Evolutionary conservation across 805 yeast species (phyloP).

Genomic region (Saccharomycopsis guyanensis): DNA sequence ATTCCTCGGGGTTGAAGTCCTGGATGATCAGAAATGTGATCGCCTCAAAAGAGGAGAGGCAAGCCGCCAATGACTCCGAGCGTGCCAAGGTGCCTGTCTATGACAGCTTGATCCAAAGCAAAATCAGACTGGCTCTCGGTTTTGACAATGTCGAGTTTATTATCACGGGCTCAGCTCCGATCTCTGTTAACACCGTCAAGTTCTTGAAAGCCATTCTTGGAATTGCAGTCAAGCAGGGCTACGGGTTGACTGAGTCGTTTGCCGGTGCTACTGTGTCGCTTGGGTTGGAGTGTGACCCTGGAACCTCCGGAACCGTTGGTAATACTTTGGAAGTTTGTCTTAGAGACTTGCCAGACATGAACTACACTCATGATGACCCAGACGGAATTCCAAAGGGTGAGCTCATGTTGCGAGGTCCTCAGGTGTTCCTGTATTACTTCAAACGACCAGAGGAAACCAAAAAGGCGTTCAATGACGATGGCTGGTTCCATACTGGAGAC

Average conservation of each 20-base stretch:
- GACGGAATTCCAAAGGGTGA: conserved; percentile 36
- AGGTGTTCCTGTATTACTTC: conserved; percentile 44
- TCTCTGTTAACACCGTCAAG: conserved; percentile 44
- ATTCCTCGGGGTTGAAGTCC: conserved; percentile 20
- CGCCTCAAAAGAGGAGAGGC: conserved; percentile 14
- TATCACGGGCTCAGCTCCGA: conserved; percentile 52
- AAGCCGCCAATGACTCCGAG: conserved; percentile 17
- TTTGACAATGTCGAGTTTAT: conserved; percentile 30
- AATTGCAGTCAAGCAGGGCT: conserved; percentile 41
- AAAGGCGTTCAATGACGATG: conserved; percentile 38
- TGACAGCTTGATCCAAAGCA: conserved; percentile 30
- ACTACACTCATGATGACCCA: conserved; percentile 26
- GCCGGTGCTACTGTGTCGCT: conserved; percentile 36
- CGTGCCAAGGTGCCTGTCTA: conserved; percentile 18
- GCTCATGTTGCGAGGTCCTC: conserved; percentile 45
- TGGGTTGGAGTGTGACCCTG: conserved; percentile 31
- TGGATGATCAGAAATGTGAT: conserved; percentile 8
- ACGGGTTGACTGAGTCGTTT: conserved; percentile 48
- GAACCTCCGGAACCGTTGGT: conserved; percentile 36
- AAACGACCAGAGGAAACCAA: conserved; percentile 41
- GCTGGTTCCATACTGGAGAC: conserved; percentile 56
- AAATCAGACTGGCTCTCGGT: conserved; percentile 31
- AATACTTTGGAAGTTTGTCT: conserved; percentile 40
- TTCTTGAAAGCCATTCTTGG: conserved; percentile 47
- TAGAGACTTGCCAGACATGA: conserved; percentile 41